Evolutionary conservation across 1,284 basidiomycete genomes (phyloP).

Genomic region (Coniferiporia sulphurascens): DNA sequence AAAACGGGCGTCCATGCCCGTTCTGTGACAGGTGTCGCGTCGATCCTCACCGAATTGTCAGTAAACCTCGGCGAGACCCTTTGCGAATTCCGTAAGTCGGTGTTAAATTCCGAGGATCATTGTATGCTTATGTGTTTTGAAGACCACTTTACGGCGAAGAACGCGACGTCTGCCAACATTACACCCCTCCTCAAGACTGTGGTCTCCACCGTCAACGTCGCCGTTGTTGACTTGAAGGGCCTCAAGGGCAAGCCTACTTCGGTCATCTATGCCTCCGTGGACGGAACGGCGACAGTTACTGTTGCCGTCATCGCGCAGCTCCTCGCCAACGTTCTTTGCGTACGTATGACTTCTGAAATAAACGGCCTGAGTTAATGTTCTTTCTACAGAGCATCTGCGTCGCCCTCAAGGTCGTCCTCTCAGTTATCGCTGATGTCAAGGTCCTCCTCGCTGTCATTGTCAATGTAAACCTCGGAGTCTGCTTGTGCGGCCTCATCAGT

Average conservation of each 20-base stretch:
- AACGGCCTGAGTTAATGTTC: background rate
- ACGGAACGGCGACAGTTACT: conserved; percentile 1
- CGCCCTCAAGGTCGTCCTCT: background rate
- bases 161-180: background rate
- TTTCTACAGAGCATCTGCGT: background rate
- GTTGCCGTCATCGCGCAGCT: conserved; percentile 9
- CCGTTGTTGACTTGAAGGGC: background rate
- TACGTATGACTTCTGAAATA: background rate
- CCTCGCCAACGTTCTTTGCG: conserved; percentile 5
- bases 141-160: background rate
- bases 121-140: background rate
- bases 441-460: conserved; percentile 3
- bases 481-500: conserved; percentile 8
- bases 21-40: background rate
- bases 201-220: background rate
- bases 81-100: background rate
- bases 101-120: background rate
- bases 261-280: conserved; percentile 4
- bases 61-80: background rate
- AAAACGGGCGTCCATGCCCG: background rate
- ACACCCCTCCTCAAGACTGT: conserved; percentile 8
- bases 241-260: conserved; percentile 6
- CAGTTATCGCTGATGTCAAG: background rate
- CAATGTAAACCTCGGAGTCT: conserved; percentile 2
- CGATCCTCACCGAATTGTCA: background rate